A percentile compares a stretch with the other conserved stretches of the same genome.
Evolutionary conservation across 129 eudicot species (phyloP).

Genomic region (Helichrysum umbraculigerum): DNA sequence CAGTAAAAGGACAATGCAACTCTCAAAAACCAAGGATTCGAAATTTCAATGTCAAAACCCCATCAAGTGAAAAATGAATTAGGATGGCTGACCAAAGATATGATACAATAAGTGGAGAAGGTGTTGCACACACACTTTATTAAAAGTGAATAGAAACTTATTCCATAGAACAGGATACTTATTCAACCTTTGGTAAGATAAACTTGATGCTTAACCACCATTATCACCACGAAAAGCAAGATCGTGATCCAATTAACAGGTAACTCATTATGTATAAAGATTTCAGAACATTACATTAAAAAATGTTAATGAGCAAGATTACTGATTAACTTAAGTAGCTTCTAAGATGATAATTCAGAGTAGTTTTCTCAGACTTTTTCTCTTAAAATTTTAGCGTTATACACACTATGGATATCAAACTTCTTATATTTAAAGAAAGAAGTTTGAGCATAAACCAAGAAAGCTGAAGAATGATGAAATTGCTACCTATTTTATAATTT

Average conservation of each 20-base stretch:
- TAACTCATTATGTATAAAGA: not conserved
- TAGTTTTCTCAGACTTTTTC: not conserved
- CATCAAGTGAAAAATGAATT: slow-evolving; percentile 8
- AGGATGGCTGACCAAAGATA: not conserved
- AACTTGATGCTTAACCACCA: not conserved
- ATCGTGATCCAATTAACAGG: not conserved
- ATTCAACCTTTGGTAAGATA: not conserved
- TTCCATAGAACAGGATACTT: not conserved
- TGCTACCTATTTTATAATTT: not conserved
- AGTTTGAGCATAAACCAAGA: not conserved
- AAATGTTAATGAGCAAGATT: not conserved
- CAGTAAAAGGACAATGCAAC: not conserved
- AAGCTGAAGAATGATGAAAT: slow-evolving; percentile 16
- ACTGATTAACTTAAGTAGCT: slow-evolving; percentile 1
- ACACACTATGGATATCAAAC: not conserved
- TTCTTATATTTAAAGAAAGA: not conserved
- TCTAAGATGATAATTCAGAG: not conserved
- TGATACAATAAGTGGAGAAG: not conserved
- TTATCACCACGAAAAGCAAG: not conserved
- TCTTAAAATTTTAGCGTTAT: not conserved
- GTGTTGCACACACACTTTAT: not conserved
- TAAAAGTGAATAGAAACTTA: not conserved
- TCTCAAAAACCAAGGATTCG: not conserved
- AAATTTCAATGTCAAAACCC: not conserved
- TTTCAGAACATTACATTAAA: not conserved